Evolutionary conservation across 257 asterid species (phyloP), one percentile per base, ranked within the genome.

Genomic region (Verbascum thapsus): DNA sequence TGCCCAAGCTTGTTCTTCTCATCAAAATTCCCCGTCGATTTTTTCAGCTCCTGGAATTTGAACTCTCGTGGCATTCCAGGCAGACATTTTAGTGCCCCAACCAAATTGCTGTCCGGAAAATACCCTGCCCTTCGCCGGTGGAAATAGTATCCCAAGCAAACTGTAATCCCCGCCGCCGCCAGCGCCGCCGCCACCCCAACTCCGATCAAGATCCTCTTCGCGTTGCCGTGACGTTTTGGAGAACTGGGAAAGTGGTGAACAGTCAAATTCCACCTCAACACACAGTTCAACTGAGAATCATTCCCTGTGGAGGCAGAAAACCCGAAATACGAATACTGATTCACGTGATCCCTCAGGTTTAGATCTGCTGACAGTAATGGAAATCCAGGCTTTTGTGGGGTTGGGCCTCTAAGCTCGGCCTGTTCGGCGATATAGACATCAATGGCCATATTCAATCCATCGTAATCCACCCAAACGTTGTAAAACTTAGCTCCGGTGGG

Each of bases 11-110:
- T 75, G 13, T 78, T 68, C 63, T 72, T 83, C 19, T 67, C 73
- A 52, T 83, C 72, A 37, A 83, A 83, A 53, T 68, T 73, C 10
- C 54, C 53, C 1, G 89, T 83, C 5, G 84, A 82, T 58, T 63
- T 77, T 54, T 81, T 72, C 67, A 83, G 49, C 7, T 69, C 84
- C 62, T 34, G 61, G 40, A 74, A 74, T 39, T 54, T 59, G 53
- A 69, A 83, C 75, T 83, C 82, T 56, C 70, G 67, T 1, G 86
- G 84, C 22, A 64, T 70, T 53, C 86, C 86, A 6, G 86, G 89
- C 64, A 83, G 60, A 35, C 72, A 67, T 41, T 71, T 77, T 10
- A 83, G 81, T 3, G 81, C 74, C 30, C 80, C 81, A 32, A 64
- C 54, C 34, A 83, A 76, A 32, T 35, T 66, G 0, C 76, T 47